Percentiles rank a stretch among this genome's conserved stretches.
Evolutionary conservation across 1,284 basidiomycete species (phyloP).

Genomic region (Malassezia cuniculi): DNA sequence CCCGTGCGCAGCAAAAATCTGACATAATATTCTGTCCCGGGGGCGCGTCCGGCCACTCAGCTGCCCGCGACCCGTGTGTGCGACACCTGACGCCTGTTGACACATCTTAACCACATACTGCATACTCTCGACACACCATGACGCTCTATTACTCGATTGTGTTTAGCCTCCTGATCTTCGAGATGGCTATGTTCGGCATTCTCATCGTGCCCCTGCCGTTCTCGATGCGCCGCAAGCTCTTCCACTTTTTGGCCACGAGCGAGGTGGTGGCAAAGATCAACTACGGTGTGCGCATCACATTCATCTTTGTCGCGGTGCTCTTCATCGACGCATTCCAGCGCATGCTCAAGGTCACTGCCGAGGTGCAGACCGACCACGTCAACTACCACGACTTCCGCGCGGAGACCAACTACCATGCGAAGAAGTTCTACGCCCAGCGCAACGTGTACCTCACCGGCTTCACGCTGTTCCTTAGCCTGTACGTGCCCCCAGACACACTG

Average conservation of each 20-base stretch:
- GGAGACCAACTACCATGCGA: conserved; percentile 72
- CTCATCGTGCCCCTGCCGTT: conserved; percentile 58
- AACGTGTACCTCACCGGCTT: conserved; percentile 68
- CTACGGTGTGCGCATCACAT: conserved; percentile 71
- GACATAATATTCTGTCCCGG: background rate
- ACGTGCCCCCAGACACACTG: too few relatives aligned
- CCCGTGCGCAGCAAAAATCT: too few relatives aligned
- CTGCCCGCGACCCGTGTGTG: background rate
- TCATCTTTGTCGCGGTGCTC: conserved; percentile 73
- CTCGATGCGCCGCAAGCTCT: conserved; percentile 58
- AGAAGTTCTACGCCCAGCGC: conserved; percentile 63
- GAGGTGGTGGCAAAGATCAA: conserved; percentile 48
- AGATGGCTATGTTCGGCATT: conserved; percentile 43
- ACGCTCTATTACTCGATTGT: conserved; percentile 44
- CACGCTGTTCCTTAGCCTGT: conserved; percentile 63
- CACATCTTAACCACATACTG: too few relatives aligned
- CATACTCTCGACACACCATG: conserved; percentile 15
- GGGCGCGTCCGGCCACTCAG: background rate
- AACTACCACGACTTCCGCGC: conserved; percentile 58
- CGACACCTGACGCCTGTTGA: too few relatives aligned
- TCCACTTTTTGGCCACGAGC: conserved; percentile 57
- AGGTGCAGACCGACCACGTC: conserved; percentile 56
- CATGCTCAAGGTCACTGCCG: conserved; percentile 72
- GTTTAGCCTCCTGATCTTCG: conserved; percentile 38
- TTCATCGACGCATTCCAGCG: conserved; percentile 84